Conservation (phyloP, 352 stramenopile species). For the Globisporangium solare region DNA sequence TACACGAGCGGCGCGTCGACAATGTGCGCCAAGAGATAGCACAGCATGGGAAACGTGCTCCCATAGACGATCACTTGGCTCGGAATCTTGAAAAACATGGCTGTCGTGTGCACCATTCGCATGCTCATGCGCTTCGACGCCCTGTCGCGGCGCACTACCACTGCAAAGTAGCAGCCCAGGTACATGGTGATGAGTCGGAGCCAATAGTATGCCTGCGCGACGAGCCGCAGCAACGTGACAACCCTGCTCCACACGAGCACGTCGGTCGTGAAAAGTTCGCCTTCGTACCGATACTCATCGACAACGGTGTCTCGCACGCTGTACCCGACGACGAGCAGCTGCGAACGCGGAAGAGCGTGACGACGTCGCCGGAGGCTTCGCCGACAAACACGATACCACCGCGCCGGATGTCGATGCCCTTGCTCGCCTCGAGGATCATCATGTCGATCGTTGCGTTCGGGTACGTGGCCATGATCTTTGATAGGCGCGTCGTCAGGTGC, state of each 20-base stretch:
- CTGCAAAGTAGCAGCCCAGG: not conserved
- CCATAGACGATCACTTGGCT: slow-evolving; percentile 16
- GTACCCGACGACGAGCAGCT: not conserved
- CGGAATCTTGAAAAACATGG: slow-evolving; percentile 9
- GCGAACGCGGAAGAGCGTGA: not conserved
- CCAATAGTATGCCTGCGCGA: not conserved
- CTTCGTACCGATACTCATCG: no score
- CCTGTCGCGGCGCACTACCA: not conserved
- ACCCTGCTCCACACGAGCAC: no score
- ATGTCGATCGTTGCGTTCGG: not conserved
- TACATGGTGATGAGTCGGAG: not conserved
- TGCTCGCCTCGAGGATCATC: not conserved
- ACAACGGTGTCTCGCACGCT: no score
- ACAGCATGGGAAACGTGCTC: slow-evolving; percentile 16
- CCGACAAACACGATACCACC: not conserved
- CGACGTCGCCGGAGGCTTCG: not conserved
- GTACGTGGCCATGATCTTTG: not conserved
- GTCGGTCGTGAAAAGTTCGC: no score
- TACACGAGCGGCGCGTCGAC: slow-evolving; percentile 20
- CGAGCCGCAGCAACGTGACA: not conserved
- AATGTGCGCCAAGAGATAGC: slow-evolving; percentile 18
- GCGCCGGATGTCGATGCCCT: not conserved
- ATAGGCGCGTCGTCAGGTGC: not conserved
- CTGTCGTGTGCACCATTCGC: not conserved
- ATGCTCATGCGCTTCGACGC: no score